Evolutionary conservation across 805 yeast species (phyloP), one percentile per base, ranked within the genome.

Genomic region (Kurtzmaniella cleridarum): DNA sequence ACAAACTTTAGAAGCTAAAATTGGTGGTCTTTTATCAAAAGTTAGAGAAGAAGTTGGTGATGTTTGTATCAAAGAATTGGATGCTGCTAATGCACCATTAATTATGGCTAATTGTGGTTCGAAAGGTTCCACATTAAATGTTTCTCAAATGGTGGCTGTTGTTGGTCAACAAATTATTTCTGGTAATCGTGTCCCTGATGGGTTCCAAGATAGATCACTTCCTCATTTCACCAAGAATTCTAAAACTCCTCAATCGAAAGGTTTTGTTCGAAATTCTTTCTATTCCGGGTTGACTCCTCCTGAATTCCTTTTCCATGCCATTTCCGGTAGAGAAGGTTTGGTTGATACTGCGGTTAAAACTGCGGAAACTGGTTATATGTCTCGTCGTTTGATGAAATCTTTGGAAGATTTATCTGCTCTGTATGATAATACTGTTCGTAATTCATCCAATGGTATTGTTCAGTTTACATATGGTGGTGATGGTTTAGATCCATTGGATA

Each of bases 81-180:
- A 86, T 48, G 78, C 83, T 38, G 76, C 88, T 36, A 93, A 93
- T 59, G 96, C 98, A 17, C 98, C 98, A 30, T 75, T 93, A 55
- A 91, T 93, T 57, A 93, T 93, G 99, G 97, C 99, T 10, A 87
- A 96, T 1, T 93, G 98, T 75, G 99, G 99, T 51, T 91, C 98
- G 31, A 93, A 93, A 63, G 99, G 99, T 64, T 93, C 98, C 30
- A 89, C 96, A 0, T 76, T 95, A 46, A 93, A 93, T 62, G 98
- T 93, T 24, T 93, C 98, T 11, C 99, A 93, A 71, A 93, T 93
- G 99, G 98, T 93, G 75, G 99, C 99, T 0, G 96, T 91, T 59
- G 98, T 93, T 23, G 98, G 98, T 40, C 99, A 93, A 69, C 99
- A 93, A 66, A 93, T 93, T 70, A 93, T 93, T 51, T 82, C 96